These are phyloP conservation scores for Metschnikowia kunwiensis DNA, from an alignment of 805 yeast species.

Conservation along the genomic window DNA sequence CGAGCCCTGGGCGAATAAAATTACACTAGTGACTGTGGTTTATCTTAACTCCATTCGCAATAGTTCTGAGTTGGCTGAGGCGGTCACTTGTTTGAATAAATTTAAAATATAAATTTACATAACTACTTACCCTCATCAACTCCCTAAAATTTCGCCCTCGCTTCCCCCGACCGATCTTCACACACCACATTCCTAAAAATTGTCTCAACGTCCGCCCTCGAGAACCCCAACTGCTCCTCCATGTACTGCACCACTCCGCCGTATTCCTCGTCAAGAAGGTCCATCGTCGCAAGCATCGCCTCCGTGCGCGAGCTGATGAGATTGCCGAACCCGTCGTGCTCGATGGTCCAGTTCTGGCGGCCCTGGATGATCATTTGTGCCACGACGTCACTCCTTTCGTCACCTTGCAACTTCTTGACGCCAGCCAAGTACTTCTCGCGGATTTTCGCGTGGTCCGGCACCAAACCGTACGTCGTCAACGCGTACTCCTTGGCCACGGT, in stretches of 20 bases:
- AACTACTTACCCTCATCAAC: too few relatives aligned
- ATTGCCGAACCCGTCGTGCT: constrained; percentile 54
- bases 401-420: constrained; percentile 29
- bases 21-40: too few relatives aligned
- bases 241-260: constrained; percentile 55
- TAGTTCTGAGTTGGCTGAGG: too few relatives aligned
- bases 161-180: too few relatives aligned
- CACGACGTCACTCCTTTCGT: constrained; percentile 23
- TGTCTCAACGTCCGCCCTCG: constrained; percentile 40
- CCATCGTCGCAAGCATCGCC: constrained; percentile 64
- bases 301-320: constrained; percentile 64
- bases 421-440: constrained; percentile 33
- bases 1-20: too few relatives aligned
- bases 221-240: constrained; percentile 41
- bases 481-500: constrained; percentile 75
- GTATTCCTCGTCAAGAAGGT: constrained; percentile 47
- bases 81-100: too few relatives aligned
- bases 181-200: constrained; percentile 18
- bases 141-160: too few relatives aligned
- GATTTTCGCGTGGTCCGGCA: constrained; percentile 44
- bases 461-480: constrained; percentile 62
- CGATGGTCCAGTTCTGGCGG: constrained; percentile 40
- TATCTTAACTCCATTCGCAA: too few relatives aligned
- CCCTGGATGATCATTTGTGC: constrained; percentile 31
- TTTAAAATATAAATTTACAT: too few relatives aligned